Evolutionary conservation across 495 filamentous ascomycete species (phyloP), one percentile per base, ranked within the genome.

Genomic region (Aspergillus affinis): DNA sequence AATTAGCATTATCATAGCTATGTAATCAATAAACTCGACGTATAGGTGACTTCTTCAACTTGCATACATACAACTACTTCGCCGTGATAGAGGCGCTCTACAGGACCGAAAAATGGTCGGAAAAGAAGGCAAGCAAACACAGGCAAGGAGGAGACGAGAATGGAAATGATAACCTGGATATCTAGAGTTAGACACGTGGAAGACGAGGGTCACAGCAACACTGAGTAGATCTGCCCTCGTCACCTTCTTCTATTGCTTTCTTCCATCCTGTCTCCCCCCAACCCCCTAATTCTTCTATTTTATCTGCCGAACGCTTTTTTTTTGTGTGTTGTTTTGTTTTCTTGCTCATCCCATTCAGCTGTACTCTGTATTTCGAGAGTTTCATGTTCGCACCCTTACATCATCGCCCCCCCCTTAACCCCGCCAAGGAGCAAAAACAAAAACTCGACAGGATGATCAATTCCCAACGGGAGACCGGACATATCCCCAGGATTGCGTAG

Each of bases 141-240:
- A n/a, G 36, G 12, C 13, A 41, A 13, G 36, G 12, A 13, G 10
- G 36, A 17, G 36, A 41, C 13, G 12, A 41, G 10, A 41, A 19
- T 32, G 15, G n/a, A 48, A 58, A 41, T 41, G 36, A 41, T 48
- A 51, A n/a, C 47, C 55, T 58, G 17, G 41, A 49, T 58, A 49
- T 58, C 45, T 51, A 58, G 23, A 26, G 23, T 26, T 26, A 26
- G 19, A 44, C 26, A 58, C 47, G 47, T 51, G 36, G 36, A 41
- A 13, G 36, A 41, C 36, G 36, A 41, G 55, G 55, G 19, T 19
- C 15, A 26, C 49, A 44, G 55, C 51, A 12, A 21, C 55, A 26
- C 23, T 2, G 23, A 26, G 23, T 26, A 58, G 27, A 41, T 48
- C 27, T 36, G 47, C n/a, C 47, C 47, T 58, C 55, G 52, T 15